Evolutionary conservation across 2,329 filamentous ascomycete genomes (phyloP).

Genomic region (Fusarium chaquense): DNA sequence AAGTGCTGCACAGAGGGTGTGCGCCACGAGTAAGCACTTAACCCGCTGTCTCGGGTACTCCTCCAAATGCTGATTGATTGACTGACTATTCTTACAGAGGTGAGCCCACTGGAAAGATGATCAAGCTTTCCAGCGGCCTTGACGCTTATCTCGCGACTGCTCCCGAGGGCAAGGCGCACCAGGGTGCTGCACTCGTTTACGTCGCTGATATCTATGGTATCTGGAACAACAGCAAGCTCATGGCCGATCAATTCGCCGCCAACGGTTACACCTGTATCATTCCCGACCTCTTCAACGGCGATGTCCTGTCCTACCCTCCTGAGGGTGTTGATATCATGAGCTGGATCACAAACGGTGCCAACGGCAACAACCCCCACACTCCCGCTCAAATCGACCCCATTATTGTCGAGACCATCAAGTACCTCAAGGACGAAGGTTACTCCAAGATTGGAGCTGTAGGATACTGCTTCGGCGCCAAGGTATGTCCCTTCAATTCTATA

Average conservation of each 20-base stretch:
- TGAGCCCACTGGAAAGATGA: constrained; percentile 58
- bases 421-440: constrained; percentile 65
- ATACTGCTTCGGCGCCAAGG: constrained; percentile 75
- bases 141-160: constrained; percentile 66
- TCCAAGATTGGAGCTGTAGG: constrained; percentile 68
- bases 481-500: constrained; percentile 51
- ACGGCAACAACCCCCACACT: constrained; percentile 61
- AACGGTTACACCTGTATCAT: constrained; percentile 56
- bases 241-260: constrained; percentile 57
- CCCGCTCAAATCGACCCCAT: constrained; percentile 52
- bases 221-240: constrained; percentile 56
- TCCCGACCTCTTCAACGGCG: constrained; percentile 56
- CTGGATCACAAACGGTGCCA: constrained; percentile 57
- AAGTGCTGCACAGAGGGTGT: constrained; percentile 66
- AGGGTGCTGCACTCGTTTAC: constrained; percentile 52
- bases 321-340: constrained; percentile 49
- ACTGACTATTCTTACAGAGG: constrained; percentile 55
- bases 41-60: neutral
- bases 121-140: constrained; percentile 60
- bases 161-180: constrained; percentile 44
- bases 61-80: neutral
- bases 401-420: constrained; percentile 59
- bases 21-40: constrained; percentile 62
- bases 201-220: constrained; percentile 56
- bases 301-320: constrained; percentile 46